Base-by-base conservation (phyloP, 2,329 filamentous ascomycete genomes). In the Colletotrichum plurivorum region DNA sequence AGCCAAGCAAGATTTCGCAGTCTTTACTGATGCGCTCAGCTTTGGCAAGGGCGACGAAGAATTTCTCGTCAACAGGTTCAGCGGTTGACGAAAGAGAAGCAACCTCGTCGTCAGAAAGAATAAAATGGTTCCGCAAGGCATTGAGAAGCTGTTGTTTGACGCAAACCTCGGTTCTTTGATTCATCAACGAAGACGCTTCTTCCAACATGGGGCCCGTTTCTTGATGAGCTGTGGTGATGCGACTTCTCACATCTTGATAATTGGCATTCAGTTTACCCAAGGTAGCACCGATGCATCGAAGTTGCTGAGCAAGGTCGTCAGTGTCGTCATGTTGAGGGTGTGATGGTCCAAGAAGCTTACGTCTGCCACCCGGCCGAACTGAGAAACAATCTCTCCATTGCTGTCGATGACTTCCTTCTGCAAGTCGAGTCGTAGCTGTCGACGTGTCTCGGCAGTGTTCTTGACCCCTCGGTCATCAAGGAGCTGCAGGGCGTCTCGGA, bases 371-470 rank as follows among this genome's bases (percentile, higher is more conserved):
- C 90, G 88, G 43, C 94, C 94, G 81, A 98, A 98, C 77, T 97
- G 94, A 62, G 89, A 86, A 67, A 98, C 90, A 71, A 98, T 93
- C 72, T 94, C 90, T 57, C 93, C 94, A 88, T 98, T 98, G 81
- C 93, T 94, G 72, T 95, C 90, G 65, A 98, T 95, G 45, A 98
- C 93, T 77, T 98, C 95, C 78, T 93, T 95, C 78, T 98, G 94
- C 1, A 97, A 86, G 77, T 97, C 91, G 1, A 97, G 81, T 16
- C 95, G 90, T 16, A 98, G 82, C 67, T 93, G 91, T 6, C 95
- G 90, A 59, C 96, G 88, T 3, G 91, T 92, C 73, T 95, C 93
- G 10, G 93, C 87, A 13, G 90, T 93, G 77, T 97, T 98, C 63
- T 87, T 83, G 15, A 94, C 79, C 1, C 87, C 86, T 43, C 93